Evolutionary conservation across 2,329 filamentous ascomycete species (phyloP).

Genomic region (Monosporascus sp.): DNA sequence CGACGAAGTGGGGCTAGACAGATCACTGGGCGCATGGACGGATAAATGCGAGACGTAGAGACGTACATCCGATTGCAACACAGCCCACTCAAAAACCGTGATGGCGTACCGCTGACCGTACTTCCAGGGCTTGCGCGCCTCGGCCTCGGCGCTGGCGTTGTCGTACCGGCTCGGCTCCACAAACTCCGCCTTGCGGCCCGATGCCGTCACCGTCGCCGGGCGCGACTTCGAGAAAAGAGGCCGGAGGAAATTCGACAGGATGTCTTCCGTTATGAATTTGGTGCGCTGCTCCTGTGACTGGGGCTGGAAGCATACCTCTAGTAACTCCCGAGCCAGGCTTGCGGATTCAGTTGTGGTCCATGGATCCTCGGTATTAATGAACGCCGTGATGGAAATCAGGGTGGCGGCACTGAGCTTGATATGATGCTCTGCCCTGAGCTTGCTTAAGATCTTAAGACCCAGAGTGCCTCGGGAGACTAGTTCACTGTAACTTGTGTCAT

Average conservation of each 20-base stretch:
- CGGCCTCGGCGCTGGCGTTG: constrained; percentile 22
- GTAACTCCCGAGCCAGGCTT: constrained; percentile 9
- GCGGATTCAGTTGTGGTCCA: constrained; percentile 16
- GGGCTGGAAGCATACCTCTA: constrained; percentile 9
- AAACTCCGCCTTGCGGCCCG: constrained; percentile 50
- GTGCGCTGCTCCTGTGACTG: constrained; percentile 1
- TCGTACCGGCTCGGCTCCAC: constrained; percentile 32
- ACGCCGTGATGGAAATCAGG: constrained; percentile 28
- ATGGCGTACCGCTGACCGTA: constrained; percentile 44
- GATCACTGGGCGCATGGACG: background rate
- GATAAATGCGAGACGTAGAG: background rate
- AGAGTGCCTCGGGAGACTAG: constrained; percentile 17
- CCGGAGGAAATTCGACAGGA: constrained; percentile 60
- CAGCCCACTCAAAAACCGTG: constrained; percentile 56
- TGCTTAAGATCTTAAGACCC: constrained; percentile 18
- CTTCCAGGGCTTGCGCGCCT: constrained; percentile 56
- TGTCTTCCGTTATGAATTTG: constrained; percentile 44
- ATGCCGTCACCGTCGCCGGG: constrained; percentile 47
- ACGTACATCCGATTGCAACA: constrained; percentile 46
- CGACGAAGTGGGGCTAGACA: constrained; percentile 4
- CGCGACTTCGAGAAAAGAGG: constrained; percentile 59
- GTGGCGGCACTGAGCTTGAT: constrained; percentile 9
- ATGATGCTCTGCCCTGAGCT: constrained; percentile 14
- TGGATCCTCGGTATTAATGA: constrained; percentile 17
- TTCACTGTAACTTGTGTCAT: constrained; percentile 16